phyloP scores from a whole-genome alignment of 139 green algal species.

The Diplosphaera chodatii region DNA sequence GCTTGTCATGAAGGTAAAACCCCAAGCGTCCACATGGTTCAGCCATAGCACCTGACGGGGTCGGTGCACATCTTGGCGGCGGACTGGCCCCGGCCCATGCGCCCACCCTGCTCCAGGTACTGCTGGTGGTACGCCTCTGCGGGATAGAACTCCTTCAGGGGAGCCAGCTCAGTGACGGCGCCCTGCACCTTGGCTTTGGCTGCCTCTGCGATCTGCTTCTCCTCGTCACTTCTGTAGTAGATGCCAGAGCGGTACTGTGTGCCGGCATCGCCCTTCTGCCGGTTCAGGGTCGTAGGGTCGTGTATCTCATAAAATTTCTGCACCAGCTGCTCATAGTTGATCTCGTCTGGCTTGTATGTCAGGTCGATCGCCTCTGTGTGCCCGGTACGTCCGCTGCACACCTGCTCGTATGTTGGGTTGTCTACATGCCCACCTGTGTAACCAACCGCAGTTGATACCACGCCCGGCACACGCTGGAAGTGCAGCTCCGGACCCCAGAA shows the following conservation, averaged over 20 bases:
- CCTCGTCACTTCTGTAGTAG: slow-evolving; percentile 67
- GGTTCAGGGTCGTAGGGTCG: slow-evolving; percentile 74
- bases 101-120: slow-evolving; percentile 73
- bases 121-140: slow-evolving; percentile 47
- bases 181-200: background rate
- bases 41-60: background rate
- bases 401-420: slow-evolving; percentile 72
- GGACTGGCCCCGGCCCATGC: background rate
- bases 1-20: too few species aligned
- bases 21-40: background rate
- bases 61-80: background rate
- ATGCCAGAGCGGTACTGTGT: slow-evolving; percentile 81
- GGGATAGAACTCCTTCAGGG: background rate
- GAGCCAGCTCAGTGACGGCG: background rate
- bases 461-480: slow-evolving; percentile 69
- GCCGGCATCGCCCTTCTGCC: slow-evolving; percentile 65
- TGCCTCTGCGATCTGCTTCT: slow-evolving; percentile 25
- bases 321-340: slow-evolving; percentile 57
- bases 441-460: slow-evolving; percentile 58
- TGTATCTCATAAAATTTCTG: slow-evolving; percentile 64
- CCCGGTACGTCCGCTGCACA: slow-evolving; percentile 76
- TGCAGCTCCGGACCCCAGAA: slow-evolving; percentile 84
- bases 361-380: slow-evolving; percentile 64
- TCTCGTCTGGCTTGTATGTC: background rate
- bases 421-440: slow-evolving; percentile 59